Base-by-base conservation (phyloP, 306 rosid genomes). In the Parietaria judaica region DNA sequence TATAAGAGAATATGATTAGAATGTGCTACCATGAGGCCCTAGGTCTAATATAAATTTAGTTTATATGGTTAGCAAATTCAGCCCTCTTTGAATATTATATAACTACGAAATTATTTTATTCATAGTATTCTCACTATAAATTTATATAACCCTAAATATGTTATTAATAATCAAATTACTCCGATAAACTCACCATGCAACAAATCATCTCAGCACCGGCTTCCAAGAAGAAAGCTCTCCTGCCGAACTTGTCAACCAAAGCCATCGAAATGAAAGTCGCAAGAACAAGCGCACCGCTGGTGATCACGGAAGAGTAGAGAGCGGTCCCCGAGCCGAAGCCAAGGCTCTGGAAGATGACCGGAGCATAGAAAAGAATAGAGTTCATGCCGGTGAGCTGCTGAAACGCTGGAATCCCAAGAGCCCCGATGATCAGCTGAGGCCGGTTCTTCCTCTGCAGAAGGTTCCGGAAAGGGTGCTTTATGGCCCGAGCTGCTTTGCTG, bases 341-440 rank as follows among this genome's bases (percentile, higher is more conserved):
- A 69, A 94, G 59, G 66, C 95, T 94, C 76, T 94, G 97, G 45
- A 94, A 94, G 41, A 94, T 86, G 66, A 94, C 99, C 1, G 99
- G 99, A 4, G 99, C 99, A 57, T 94, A 94, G 78, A 94, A 89
- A 70, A 94, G 95, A 50, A 94, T 94, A 12, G 99, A 94, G 81
- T 84, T 89, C 74, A 84, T 94, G 59, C 99, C 99, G 0, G 99
- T 94, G 64, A 94, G 83, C 61, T 94, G 99, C 66, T 94, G 99
- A 72, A 94, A 94, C 43, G 95, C 97, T 6, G 95, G 97, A 61
- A 94, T 88, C 43, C 89, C 97, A 76, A 94, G 67, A 39, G 97
- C 95, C 5, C 99, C 99, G 5, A 94, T 83, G n/a, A 94, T 14
- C n/a, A 94, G 70, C 43, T 94, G 97, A 2, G 99, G 95, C 23